These are phyloP conservation scores for Oldenlandia corymbosa DNA, from an alignment of 257 asterid species.

Conservation along the genomic window DNA sequence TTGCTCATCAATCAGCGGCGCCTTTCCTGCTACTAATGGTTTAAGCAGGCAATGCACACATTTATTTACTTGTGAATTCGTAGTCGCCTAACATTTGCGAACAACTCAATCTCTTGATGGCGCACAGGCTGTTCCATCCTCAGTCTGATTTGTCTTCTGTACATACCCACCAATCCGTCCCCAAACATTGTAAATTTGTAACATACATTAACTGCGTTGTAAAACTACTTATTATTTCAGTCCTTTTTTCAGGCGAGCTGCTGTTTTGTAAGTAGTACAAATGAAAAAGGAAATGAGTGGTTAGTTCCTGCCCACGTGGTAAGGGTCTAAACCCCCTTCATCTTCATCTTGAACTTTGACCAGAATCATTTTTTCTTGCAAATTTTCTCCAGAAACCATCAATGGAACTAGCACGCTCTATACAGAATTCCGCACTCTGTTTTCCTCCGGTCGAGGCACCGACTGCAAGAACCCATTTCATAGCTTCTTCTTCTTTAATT, in stretches of 20 bases:
- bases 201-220: background rate
- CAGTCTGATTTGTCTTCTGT: background rate
- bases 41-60: too few species aligned
- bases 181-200: slow-evolving; percentile 1
- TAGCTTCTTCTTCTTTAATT: background rate
- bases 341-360: background rate
- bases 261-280: too few species aligned
- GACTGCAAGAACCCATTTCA: slow-evolving; percentile 8
- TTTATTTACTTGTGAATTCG: too few species aligned
- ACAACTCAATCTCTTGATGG: background rate
- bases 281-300: too few species aligned
- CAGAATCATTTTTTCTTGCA: background rate
- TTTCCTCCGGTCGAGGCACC: slow-evolving; percentile 14
- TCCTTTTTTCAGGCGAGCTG: background rate
- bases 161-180: background rate
- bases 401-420: slow-evolving; percentile 25
- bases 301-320: slow-evolving; percentile 7
- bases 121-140: background rate
- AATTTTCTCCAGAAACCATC: background rate
- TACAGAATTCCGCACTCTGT: slow-evolving; percentile 12
- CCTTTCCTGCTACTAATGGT: too few species aligned
- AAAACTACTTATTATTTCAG: too few species aligned
- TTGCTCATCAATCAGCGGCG: too few species aligned
- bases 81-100: background rate
- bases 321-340: background rate